Base-by-base conservation (phyloP, 805 yeast genomes). In the Suhomyces sp. region DNA sequence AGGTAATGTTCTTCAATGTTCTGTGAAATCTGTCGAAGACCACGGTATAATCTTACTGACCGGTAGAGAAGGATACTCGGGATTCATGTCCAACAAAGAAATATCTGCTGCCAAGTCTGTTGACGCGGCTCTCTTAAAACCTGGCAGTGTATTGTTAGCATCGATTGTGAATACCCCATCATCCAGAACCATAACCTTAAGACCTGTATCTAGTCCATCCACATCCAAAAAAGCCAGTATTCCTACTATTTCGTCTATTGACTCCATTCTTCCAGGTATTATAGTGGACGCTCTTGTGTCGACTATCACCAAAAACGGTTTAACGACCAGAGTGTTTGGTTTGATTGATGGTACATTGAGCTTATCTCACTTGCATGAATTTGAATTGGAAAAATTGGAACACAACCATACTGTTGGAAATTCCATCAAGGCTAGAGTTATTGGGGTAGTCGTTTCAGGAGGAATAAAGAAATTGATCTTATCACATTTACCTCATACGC, bases 191-290 rank as follows among this genome's bases (percentile, higher is more conserved):
- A 72, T 89, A 26, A 84, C 85, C 2, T 77, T 86, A 56, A 80
- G 79, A 57, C 79, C 84, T 3, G 55, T 60, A 19, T 60, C 60
- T 22, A 65, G 74, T 22, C 76, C 75, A 31, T 67, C 75, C 23
- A 68, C 71, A 50, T 78, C 81, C 52, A 83, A 80, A 54, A 77
- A 78, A 55, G 61, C 74, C 22, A 70, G 82, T 5, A 64, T 82
- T 6, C 13, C 58, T 23, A 73, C 87, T 5, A 84, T 87, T 44
- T 78, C 90, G 1, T 83, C 96, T 2, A 73, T 90, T 19, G 96
- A 91, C 61, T 83, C 96, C 4, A 79, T 92, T 26, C 79, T 88
- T 38, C 96, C 99, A 2, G 99, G 99, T 61, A 81, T 85, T 57
- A 63, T 85, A 9, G 90, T 92, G 8, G 90, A 88, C 54, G 88